Evolutionary conservation across 305 asterid genomes (phyloP).

Genomic region (Striga hermonthica): DNA sequence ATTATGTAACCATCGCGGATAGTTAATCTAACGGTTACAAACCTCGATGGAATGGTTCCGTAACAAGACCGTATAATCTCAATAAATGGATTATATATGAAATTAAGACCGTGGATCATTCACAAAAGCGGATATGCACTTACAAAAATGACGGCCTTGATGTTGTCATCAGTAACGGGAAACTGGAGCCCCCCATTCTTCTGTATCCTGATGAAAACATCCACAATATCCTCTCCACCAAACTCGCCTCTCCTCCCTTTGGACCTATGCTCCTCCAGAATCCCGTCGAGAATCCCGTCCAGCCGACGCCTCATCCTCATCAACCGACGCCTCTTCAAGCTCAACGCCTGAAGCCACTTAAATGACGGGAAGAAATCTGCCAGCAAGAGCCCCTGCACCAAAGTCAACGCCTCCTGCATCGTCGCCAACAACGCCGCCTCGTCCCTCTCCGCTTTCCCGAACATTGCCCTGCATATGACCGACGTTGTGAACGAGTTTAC

Average conservation of each 20-base stretch:
- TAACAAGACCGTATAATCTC: too few species aligned
- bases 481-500: not conserved
- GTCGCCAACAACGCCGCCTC: not conserved
- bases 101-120: too few species aligned
- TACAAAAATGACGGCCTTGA: conserved; percentile 23
- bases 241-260: not conserved
- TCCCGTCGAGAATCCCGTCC: conserved; percentile 23
- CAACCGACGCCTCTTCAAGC: conserved; percentile 27
- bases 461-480: conserved; percentile 23
- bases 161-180: not conserved
- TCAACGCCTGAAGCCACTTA: conserved; percentile 8
- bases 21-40: too few species aligned
- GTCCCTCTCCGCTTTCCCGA: conserved; percentile 21
- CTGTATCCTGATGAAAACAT: not conserved
- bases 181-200: conserved; percentile 3
- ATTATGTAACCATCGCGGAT: too few species aligned
- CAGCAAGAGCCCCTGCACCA: conserved; percentile 27
- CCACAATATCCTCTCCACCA: not conserved
- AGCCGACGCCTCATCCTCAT: conserved; percentile 22
- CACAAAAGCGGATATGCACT: not conserved
- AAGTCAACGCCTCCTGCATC: conserved; percentile 18
- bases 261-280: not conserved
- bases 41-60: too few species aligned
- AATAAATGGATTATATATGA: too few species aligned
- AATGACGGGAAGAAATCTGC: conserved; percentile 31